These are phyloP conservation scores for Sclerotinia nivalis DNA, from an alignment of 2,329 filamentous ascomycete species.

Conservation along the genomic window DNA sequence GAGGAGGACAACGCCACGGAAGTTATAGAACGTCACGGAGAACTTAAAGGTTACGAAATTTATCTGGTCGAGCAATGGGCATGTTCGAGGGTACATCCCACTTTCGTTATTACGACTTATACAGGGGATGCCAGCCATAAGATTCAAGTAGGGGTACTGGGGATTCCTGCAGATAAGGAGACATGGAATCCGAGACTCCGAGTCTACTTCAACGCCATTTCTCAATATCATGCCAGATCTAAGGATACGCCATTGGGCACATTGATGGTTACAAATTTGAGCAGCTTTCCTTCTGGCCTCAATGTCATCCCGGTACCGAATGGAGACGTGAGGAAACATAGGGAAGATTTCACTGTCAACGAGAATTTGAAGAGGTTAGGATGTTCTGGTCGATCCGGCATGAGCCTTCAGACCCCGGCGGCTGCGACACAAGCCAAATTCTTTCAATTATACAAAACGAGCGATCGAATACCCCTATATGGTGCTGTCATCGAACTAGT, in stretches of 20 bases:
- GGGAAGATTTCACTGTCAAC: slow-evolving; percentile 87
- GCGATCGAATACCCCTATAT: slow-evolving; percentile 76
- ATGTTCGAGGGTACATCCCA: slow-evolving; percentile 86
- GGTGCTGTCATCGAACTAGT: slow-evolving; percentile 84
- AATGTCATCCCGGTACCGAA: slow-evolving; percentile 90
- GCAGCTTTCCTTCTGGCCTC: slow-evolving; percentile 85
- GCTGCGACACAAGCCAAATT: slow-evolving; percentile 88
- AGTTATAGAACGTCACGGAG: slow-evolving; percentile 69
- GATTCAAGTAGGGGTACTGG: slow-evolving; percentile 77
- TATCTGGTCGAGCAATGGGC: slow-evolving; percentile 98
- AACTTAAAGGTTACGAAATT: slow-evolving; percentile 81
- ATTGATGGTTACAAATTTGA: slow-evolving; percentile 92
- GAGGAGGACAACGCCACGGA: slow-evolving; percentile 79
- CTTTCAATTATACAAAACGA: slow-evolving; percentile 83
- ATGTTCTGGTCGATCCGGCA: slow-evolving; percentile 84
- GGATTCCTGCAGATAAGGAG: slow-evolving; percentile 76
- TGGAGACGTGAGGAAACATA: slow-evolving; percentile 78
- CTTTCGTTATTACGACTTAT: slow-evolving; percentile 88
- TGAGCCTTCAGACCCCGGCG: slow-evolving; percentile 77
- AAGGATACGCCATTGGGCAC: slow-evolving; percentile 81
- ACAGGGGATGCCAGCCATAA: slow-evolving; percentile 81
- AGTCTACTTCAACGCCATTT: slow-evolving; percentile 82
- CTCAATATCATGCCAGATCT: slow-evolving; percentile 79
- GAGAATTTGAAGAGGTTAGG: slow-evolving; percentile 90
- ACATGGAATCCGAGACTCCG: slow-evolving; percentile 78